Conservation (phyloP, 2,329 filamentous ascomycete genomes). For the Fusarium sp. region DNA sequence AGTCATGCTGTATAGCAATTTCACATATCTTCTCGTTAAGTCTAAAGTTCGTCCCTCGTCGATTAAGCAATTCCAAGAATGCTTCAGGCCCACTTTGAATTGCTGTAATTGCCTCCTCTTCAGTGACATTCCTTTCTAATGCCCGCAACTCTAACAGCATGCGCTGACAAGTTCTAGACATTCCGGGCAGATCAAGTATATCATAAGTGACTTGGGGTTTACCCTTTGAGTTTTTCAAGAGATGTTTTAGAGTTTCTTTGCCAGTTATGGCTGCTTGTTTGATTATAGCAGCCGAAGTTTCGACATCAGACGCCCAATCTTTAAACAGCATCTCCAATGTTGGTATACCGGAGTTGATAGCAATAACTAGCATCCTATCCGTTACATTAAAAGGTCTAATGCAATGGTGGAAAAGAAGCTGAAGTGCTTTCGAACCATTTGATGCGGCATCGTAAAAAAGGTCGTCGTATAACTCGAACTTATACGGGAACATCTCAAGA, state of each 20-base stretch:
- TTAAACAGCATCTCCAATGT: not conserved
- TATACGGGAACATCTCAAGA: too few relatives aligned
- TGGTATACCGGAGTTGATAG: fast-evolving
- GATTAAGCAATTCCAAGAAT: not conserved
- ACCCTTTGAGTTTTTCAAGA: not conserved
- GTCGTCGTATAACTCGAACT: not conserved
- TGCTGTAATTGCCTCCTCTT: not conserved
- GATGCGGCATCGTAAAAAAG: too few relatives aligned
- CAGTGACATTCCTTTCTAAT: too few relatives aligned
- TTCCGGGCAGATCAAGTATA: not conserved
- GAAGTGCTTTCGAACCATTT: not conserved
- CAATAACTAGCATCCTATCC: fast-evolving
- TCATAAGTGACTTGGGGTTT: not conserved
- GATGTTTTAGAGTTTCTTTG: not conserved
- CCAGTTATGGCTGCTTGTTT: not conserved
- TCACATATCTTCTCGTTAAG: not conserved
- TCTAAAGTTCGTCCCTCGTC: not conserved
- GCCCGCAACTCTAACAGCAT: too few relatives aligned
- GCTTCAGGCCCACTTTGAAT: not conserved
- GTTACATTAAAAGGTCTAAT: not conserved
- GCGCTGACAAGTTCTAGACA: too few relatives aligned
- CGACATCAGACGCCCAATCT: not conserved
- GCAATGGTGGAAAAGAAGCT: not conserved
- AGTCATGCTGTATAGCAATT: not conserved
- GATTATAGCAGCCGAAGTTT: not conserved